Percentiles rank a stretch among this genome's conserved stretches.
These are phyloP conservation scores for Paxillus involutus DNA, from an alignment of 768 basidiomycete species.

Conservation along the genomic window DNA sequence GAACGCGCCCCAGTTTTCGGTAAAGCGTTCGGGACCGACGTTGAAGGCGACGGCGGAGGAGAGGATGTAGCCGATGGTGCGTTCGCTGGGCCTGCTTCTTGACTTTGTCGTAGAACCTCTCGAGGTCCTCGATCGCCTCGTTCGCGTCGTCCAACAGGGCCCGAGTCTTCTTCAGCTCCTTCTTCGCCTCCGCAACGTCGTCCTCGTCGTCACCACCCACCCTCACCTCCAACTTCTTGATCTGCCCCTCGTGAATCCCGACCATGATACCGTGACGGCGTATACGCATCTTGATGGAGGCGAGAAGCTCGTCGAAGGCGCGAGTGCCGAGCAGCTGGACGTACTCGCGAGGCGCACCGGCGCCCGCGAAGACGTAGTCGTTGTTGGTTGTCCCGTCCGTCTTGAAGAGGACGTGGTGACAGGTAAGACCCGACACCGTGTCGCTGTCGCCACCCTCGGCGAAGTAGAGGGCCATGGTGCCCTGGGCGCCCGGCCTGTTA, in stretches of 20 bases:
- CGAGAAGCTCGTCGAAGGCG: conserved; percentile 12
- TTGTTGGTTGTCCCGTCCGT: conserved; percentile 1
- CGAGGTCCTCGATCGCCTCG: conserved; percentile 31
- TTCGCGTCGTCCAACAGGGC: conserved; percentile 11
- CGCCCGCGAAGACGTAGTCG: background rate
- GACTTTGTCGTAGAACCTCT: conserved; percentile 32
- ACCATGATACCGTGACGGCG: background rate
- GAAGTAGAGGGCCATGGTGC: conserved; percentile 26
- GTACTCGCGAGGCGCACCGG: conserved; percentile 8
- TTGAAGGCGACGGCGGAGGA: conserved; percentile 35
- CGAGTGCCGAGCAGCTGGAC: conserved; percentile 18
- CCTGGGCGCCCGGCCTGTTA: background rate
- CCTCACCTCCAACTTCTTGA: background rate
- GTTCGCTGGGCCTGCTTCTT: conserved; percentile 31
- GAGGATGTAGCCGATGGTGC: conserved; percentile 38
- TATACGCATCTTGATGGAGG: conserved; percentile 6
- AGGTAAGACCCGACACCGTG: conserved; percentile 19
- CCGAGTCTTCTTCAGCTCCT: too few species aligned
- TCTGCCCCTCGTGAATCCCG: background rate
- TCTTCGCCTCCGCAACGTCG: background rate
- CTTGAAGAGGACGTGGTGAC: conserved; percentile 19
- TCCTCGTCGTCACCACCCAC: conserved; percentile 17
- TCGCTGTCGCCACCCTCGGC: conserved; percentile 21
- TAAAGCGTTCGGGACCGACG: conserved; percentile 19
- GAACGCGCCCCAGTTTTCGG: conserved; percentile 27